Conservation (phyloP, 208 protist species). For the Acanthamoeba sp. region DNA sequence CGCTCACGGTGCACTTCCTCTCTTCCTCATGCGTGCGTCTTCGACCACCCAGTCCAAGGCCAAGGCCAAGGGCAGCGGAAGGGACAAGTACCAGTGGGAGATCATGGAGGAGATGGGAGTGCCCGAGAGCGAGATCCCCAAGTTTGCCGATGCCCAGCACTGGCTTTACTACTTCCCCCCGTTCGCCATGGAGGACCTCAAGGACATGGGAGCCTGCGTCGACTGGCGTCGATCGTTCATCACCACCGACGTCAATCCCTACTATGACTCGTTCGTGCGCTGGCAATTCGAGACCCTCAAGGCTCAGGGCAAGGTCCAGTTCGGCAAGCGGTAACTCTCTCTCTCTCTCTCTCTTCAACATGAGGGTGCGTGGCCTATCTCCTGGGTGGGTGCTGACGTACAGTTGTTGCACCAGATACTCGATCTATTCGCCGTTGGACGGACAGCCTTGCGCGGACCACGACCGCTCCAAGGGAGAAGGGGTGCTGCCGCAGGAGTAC, state of each 20-base stretch:
- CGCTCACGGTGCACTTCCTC: no score
- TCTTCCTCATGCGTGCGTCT: background rate
- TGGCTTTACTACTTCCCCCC: conserved; percentile 99
- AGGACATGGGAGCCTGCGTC: conserved; percentile 94
- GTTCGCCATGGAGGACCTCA: conserved; percentile 95
- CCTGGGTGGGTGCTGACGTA: background rate
- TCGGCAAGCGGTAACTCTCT: conserved; percentile 96
- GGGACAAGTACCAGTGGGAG: conserved; percentile 96
- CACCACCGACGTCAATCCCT: conserved; percentile 99
- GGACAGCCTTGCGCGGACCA: conserved; percentile 99
- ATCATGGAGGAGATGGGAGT: conserved; percentile 98
- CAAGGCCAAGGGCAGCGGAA: conserved; percentile 92
- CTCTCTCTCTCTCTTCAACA: background rate
- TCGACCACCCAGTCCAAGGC: conserved; percentile 85
- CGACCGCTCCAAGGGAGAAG: conserved; percentile 98
- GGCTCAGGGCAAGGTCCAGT: conserved; percentile 94
- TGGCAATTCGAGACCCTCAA: conserved; percentile 98
- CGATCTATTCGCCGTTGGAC: conserved; percentile 99
- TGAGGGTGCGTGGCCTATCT: background rate
- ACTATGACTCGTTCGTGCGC: conserved; percentile 99
- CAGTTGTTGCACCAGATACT: conserved; percentile 73
- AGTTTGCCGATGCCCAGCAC: conserved; percentile 98
- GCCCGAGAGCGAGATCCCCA: conserved; percentile 96
- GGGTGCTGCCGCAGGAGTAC: conserved; percentile 98
- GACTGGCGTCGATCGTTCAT: conserved; percentile 99